These are phyloP conservation scores for Aristolochia contorta DNA, from an alignment of 164 flowering plant genomes.

Conservation along the genomic window DNA sequence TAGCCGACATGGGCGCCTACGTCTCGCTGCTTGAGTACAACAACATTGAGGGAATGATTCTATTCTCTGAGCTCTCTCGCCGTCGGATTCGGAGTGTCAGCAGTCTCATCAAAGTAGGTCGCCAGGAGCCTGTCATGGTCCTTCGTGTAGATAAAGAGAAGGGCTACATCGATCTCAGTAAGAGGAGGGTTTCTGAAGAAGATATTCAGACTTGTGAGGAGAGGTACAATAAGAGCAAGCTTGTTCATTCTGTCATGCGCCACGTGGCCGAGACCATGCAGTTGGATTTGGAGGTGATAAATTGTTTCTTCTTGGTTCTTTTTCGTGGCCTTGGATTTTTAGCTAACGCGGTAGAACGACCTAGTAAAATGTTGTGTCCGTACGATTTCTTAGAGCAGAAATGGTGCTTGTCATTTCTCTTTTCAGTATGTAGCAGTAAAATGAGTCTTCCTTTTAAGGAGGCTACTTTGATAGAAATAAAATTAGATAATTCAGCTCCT, in stretches of 20 bases:
- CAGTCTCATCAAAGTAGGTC: constrained; percentile 80
- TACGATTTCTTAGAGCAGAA: too few relatives aligned
- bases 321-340: background rate
- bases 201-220: constrained; percentile 83
- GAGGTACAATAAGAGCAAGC: constrained; percentile 92
- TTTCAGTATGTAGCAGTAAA: too few relatives aligned
- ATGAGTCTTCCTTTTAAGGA: too few relatives aligned
- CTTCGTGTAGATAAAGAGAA: constrained; percentile 85
- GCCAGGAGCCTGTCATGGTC: constrained; percentile 92
- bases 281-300: constrained; percentile 70
- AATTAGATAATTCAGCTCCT: too few relatives aligned
- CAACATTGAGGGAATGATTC: constrained; percentile 93
- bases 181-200: constrained; percentile 81
- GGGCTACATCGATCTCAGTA: constrained; percentile 85
- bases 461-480: too few relatives aligned
- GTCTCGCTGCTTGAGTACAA: constrained; percentile 91
- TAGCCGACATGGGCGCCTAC: constrained; percentile 92
- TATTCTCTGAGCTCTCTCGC: constrained; percentile 91
- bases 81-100: constrained; percentile 88
- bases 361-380: too few relatives aligned
- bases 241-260: constrained; percentile 91
- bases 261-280: constrained; percentile 85
- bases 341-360: too few relatives aligned
- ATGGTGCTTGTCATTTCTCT: too few relatives aligned
- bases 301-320: background rate